Percentiles rank a stretch among this genome's conserved stretches.
These are phyloP conservation scores for Epichloe amarillans DNA, from an alignment of 2,329 filamentous ascomycete species.

Conservation along the genomic window DNA sequence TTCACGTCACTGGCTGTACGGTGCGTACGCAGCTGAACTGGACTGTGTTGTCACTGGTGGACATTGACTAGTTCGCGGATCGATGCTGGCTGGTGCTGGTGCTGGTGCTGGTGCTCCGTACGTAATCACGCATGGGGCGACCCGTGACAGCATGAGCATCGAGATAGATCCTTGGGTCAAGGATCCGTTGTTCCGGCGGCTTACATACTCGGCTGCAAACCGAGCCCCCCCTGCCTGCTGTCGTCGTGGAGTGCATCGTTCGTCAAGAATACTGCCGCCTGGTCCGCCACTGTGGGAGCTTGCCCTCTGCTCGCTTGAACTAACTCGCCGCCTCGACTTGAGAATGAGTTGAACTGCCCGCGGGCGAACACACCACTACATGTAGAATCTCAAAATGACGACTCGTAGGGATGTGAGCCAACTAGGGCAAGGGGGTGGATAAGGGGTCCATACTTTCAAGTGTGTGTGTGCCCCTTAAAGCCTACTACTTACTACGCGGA, in stretches of 20 bases:
- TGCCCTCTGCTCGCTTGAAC: neutral
- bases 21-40: neutral
- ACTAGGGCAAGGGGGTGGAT: too few relatives aligned
- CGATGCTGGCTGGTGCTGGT: neutral
- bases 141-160: slow-evolving; percentile 7
- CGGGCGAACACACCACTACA: too few relatives aligned
- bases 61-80: neutral
- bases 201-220: slow-evolving; percentile 24
- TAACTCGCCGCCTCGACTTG: too few relatives aligned
- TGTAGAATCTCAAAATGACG: too few relatives aligned
- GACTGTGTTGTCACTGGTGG: neutral
- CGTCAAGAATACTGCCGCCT: slow-evolving; percentile 13
- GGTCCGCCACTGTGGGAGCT: slow-evolving; percentile 12
- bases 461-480: too few relatives aligned
- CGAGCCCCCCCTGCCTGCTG: slow-evolving; percentile 10
- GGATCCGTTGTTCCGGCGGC: slow-evolving; percentile 15
- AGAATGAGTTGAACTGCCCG: too few relatives aligned
- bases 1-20: neutral
- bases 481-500: too few relatives aligned
- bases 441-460: too few relatives aligned
- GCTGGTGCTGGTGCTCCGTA: neutral
- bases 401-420: too few relatives aligned
- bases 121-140: too few relatives aligned
- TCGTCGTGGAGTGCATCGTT: slow-evolving; percentile 3
- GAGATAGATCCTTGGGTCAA: slow-evolving; percentile 14